phyloP scores from a whole-genome alignment of 225 moss, liverwort and hornwort genomes.

The Polytrichum commune region DNA sequence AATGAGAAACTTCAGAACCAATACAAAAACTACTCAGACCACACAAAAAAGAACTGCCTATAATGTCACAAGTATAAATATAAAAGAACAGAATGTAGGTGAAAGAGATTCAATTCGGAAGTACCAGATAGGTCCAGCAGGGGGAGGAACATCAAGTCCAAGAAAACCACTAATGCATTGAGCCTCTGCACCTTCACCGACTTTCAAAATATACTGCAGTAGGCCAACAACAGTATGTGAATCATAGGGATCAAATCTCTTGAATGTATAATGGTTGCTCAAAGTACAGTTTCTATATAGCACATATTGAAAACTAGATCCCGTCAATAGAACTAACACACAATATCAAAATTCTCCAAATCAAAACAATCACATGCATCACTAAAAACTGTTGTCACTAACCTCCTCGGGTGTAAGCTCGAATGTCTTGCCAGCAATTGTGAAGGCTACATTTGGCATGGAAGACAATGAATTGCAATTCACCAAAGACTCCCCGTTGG shows the following conservation, averaged over 20 bases:
- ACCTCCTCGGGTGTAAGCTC: slow-evolving; percentile 81
- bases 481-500: slow-evolving; percentile 85
- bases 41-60: no score
- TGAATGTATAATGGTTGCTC: neutral
- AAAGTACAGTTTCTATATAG: neutral
- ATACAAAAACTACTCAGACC: no score
- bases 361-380: no score
- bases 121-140: slow-evolving; percentile 88
- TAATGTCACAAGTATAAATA: no score
- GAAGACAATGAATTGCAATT: slow-evolving; percentile 55
- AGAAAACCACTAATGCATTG: slow-evolving; percentile 95
- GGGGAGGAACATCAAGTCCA: slow-evolving; percentile 84
- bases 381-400: neutral
- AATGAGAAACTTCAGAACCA: neutral
- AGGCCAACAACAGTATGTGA: slow-evolving; percentile 3
- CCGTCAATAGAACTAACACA: no score
- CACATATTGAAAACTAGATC: neutral
- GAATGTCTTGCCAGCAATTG: slow-evolving; percentile 65
- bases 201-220: slow-evolving; percentile 74
- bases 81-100: no score
- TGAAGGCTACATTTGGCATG: slow-evolving; percentile 84
- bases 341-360: no score
- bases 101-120: no score
- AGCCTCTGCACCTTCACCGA: slow-evolving; percentile 74
- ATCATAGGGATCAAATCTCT: neutral